These are phyloP conservation scores for Exserohilum turcica DNA, from an alignment of 2,329 filamentous ascomycete species.

Conservation along the genomic window DNA sequence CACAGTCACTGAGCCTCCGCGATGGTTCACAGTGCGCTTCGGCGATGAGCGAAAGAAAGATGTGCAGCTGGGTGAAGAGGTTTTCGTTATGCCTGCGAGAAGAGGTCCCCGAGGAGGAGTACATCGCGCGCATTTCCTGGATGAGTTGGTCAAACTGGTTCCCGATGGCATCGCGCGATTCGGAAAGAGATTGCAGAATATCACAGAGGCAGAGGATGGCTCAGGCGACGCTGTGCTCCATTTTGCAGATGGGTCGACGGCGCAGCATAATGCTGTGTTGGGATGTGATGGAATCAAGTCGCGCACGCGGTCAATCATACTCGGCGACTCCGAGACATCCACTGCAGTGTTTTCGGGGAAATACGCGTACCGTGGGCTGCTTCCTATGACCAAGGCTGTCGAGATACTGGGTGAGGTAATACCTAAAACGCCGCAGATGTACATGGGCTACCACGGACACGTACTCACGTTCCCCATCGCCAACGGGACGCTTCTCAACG, in stretches of 20 bases:
- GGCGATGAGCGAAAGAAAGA: conserved; percentile 33
- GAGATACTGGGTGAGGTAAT: conserved; percentile 56
- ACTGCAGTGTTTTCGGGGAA: conserved; percentile 60
- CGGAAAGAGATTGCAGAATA: conserved; percentile 44
- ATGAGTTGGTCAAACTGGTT: conserved; percentile 56
- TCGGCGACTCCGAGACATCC: conserved; percentile 53
- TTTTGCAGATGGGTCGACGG: conserved; percentile 54
- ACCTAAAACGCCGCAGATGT: conserved; percentile 59
- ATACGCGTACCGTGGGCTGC: conserved; percentile 66
- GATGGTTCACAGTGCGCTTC: conserved; percentile 32
- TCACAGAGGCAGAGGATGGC: conserved; percentile 30
- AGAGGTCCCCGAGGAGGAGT: conserved; percentile 44
- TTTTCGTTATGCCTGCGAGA: conserved; percentile 32
- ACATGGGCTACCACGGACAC: conserved; percentile 63
- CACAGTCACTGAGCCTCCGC: conserved; percentile 18
- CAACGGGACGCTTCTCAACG: conserved; percentile 1
- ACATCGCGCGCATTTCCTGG: conserved; percentile 57
- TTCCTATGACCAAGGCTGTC: conserved; percentile 62
- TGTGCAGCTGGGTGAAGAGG: conserved; percentile 20
- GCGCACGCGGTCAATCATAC: conserved; percentile 57
- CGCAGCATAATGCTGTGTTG: conserved; percentile 56
- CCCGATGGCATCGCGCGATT: conserved; percentile 51
- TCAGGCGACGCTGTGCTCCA: conserved; percentile 38
- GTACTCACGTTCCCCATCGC: conserved; percentile 5
- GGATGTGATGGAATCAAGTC: conserved; percentile 70